Evolutionary conservation across 2,329 filamentous ascomycete genomes (phyloP).

Genomic region (Exophiala xenobiotica): DNA sequence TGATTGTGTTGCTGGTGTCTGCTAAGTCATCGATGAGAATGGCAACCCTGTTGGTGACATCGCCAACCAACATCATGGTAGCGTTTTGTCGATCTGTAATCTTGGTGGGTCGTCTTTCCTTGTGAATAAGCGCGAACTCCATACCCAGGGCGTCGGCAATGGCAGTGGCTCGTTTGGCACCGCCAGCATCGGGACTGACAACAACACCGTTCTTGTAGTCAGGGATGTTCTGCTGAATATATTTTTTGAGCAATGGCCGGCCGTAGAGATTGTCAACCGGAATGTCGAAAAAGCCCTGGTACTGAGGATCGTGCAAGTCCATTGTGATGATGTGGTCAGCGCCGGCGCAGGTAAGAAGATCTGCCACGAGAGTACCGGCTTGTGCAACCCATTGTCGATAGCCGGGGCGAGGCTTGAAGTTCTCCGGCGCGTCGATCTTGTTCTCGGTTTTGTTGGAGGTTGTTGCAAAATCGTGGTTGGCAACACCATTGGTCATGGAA

Average conservation of each 20-base stretch:
- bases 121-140: slow-evolving; percentile 97
- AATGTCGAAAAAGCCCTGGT: slow-evolving; percentile 98
- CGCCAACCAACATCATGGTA: slow-evolving; percentile 92
- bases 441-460: slow-evolving; percentile 4
- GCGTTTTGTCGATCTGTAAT: slow-evolving; percentile 77
- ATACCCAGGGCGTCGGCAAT: slow-evolving; percentile 92
- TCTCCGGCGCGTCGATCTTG: slow-evolving; percentile 44
- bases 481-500: slow-evolving; percentile 48
- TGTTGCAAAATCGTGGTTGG: slow-evolving; percentile 57
- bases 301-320: slow-evolving; percentile 94
- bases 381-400: slow-evolving; percentile 99
- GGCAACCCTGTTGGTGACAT: slow-evolving; percentile 75
- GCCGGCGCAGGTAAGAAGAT: slow-evolving; percentile 90
- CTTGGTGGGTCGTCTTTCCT: slow-evolving; percentile 87
- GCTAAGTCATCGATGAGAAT: slow-evolving; percentile 93
- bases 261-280: slow-evolving; percentile 96
- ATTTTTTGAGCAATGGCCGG: slow-evolving; percentile 56
- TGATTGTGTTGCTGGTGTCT: slow-evolving; percentile 97
- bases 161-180: slow-evolving; percentile 90
- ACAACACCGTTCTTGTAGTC: slow-evolving; percentile 85
- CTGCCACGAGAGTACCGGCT: slow-evolving; percentile 89
- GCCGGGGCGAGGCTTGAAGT: slow-evolving; percentile 80
- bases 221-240: slow-evolving; percentile 76
- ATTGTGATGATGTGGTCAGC: slow-evolving; percentile 97
- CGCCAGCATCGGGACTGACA: slow-evolving; percentile 93